Evolutionary conservation across 169 alveolate species (phyloP).

Genomic region (Plasmodium adleri): DNA sequence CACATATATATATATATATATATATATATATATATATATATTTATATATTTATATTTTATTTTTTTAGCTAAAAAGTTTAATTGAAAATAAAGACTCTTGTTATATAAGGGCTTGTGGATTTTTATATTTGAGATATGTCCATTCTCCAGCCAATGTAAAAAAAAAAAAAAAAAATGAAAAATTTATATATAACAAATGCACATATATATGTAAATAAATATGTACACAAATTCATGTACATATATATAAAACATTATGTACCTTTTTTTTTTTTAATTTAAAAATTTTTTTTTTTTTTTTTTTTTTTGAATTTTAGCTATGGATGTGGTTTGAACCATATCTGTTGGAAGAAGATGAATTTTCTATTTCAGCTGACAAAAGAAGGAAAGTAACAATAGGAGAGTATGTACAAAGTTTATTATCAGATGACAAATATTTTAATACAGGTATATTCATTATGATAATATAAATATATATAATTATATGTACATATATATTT

Average conservation of each 20-base stretch:
- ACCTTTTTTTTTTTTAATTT: background rate
- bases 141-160: conserved; percentile 65
- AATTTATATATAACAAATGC: background rate
- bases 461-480: too few relatives aligned
- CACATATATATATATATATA: background rate
- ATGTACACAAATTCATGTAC: background rate
- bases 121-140: conserved; percentile 54
- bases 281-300: background rate
- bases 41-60: background rate
- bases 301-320: conserved; percentile 62
- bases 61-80: conserved; percentile 24
- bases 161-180: background rate
- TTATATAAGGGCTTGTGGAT: conserved; percentile 69
- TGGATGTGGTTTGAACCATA: conserved; percentile 88
- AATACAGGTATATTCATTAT: conserved; percentile 78
- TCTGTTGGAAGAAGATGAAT: conserved; percentile 82
- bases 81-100: conserved; percentile 52
- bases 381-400: conserved; percentile 81
- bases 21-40: background rate
- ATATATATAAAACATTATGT: background rate
- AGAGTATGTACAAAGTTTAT: conserved; percentile 78
- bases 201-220: conserved; percentile 17
- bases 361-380: conserved; percentile 77
- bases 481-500: too few relatives aligned
- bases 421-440: conserved; percentile 84